A percentile compares a stretch with the other conserved stretches of the same genome.
These are phyloP conservation scores for Chalaropsis thielavioides DNA, from an alignment of 2,329 filamentous ascomycete genomes.

Conservation along the genomic window DNA sequence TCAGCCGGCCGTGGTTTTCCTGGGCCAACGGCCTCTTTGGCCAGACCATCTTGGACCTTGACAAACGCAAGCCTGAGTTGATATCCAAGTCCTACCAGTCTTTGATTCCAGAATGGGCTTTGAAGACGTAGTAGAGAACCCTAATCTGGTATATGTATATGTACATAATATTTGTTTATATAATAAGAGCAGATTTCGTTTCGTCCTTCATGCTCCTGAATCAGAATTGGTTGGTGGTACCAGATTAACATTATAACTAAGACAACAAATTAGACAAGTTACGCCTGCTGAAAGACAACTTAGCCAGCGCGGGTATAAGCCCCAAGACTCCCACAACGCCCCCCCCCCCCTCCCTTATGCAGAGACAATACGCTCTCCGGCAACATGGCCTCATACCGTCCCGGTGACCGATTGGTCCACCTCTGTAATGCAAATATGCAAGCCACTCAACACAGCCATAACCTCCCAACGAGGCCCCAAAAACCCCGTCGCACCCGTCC, in stretches of 20 bases:
- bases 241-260: neutral
- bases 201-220: neutral
- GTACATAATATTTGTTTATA: neutral
- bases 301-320: neutral
- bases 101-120: neutral
- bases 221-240: neutral
- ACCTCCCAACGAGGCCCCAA: slow-evolving; percentile 31
- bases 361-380: too few species aligned
- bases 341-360: neutral
- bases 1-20: slow-evolving; percentile 43
- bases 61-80: slow-evolving; percentile 56
- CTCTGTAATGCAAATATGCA: slow-evolving; percentile 5
- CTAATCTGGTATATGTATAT: neutral
- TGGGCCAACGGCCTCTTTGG: slow-evolving; percentile 86
- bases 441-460: slow-evolving; percentile 26
- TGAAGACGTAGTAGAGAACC: neutral
- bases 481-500: slow-evolving; percentile 27
- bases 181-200: neutral
- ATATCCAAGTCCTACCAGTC: slow-evolving; percentile 35
- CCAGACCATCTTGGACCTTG: slow-evolving; percentile 64
- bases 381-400: neutral
- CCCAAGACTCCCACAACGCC: neutral
- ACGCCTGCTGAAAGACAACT: neutral
- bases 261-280: neutral
- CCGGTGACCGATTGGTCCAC: neutral